Base-by-base conservation (phyloP, 176 grass and related monocot genomes). In the Pharus latifolius region DNA sequence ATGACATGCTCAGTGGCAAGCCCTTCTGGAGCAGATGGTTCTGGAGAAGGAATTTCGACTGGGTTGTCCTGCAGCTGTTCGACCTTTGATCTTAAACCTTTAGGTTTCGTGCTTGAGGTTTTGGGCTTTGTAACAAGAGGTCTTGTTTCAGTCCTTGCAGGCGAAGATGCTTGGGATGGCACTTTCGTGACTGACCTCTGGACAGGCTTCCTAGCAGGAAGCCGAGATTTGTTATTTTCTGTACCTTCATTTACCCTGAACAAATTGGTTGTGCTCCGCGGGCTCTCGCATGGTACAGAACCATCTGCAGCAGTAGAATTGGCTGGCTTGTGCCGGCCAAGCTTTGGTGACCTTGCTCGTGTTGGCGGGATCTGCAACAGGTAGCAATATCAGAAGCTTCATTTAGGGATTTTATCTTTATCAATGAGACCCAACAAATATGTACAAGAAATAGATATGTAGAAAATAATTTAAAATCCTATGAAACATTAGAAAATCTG, bases 311-410 rank as follows among this genome's bases (percentile, higher is more conserved):
- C 20, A 2, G 52, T 69, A 78, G 89, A 73, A 75, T 2, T 76
- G 28, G 50, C 62, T 61, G 80, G 63, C 72, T 98, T 98, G 84
- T 82, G 60, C 4, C 94, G 80, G 10, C 94, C 94, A 43, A 98
- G 94, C 78, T 93, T 98, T 25, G 94, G 94, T 38, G 94, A 98
- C 52, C 81, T 90, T 49, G 94, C 78, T 6, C 94, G 94, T 17
- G 94, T 98, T 60, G 89, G 87, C 54, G 94, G 89, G 72, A 98
- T 88, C 94, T 98, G 81, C 82, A 80, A 49, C 51, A 22, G 4
- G 54, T 16, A 71, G 76, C 17, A 81, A 28, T 24, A 63, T 50
- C 23, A 9, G 10, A 26, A 42, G 27, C 22, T 86, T 49, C 29
- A 49, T 70, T 59, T 65, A 70, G 43, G 42, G 20, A 48, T 51